A percentile compares a stretch with the other conserved stretches of the same genome.
Conservation (phyloP, 495 filamentous ascomycete genomes). For the Hypoxylon trugodes region DNA sequence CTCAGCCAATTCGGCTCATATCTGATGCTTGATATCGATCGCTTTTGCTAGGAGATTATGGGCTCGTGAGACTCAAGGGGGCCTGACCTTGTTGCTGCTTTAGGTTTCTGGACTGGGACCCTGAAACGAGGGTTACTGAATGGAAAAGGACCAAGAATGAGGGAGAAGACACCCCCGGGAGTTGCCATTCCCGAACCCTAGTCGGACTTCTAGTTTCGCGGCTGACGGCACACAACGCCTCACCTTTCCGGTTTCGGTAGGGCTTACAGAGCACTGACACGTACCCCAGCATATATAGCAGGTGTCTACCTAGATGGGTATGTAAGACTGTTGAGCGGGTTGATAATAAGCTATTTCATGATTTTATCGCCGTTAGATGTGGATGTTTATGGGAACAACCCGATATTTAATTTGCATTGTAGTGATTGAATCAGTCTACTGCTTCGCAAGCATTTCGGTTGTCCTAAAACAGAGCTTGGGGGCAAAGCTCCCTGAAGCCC, state of each 20-base stretch:
- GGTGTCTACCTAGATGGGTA: no score
- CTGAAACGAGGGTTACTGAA: constrained; percentile 36
- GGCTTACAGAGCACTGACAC: not conserved
- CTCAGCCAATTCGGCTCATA: constrained; percentile 3
- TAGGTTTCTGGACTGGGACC: constrained; percentile 33
- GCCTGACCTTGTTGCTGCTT: constrained; percentile 31
- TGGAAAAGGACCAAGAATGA: constrained; percentile 27
- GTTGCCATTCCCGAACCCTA: constrained; percentile 31
- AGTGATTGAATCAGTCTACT: not conserved
- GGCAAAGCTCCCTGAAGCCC: not conserved
- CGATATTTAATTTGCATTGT: no score
- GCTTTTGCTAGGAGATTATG: constrained; percentile 7
- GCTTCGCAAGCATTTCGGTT: constrained; percentile 11
- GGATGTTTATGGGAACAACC: no score
- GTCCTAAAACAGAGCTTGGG: not conserved
- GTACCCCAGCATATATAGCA: no score
- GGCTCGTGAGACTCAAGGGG: constrained; percentile 30
- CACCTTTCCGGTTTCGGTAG: constrained; percentile 27
- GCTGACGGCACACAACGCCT: constrained; percentile 26
- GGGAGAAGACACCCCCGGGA: no score
- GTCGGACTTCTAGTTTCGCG: constrained; percentile 9
- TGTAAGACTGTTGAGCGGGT: no score
- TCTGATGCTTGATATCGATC: constrained; percentile 9
- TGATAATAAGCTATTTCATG: constrained; percentile 4
- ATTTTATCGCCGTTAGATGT: no score